Conservation (phyloP, 345 rosid species). For the Boechera retrofracta region DNA sequence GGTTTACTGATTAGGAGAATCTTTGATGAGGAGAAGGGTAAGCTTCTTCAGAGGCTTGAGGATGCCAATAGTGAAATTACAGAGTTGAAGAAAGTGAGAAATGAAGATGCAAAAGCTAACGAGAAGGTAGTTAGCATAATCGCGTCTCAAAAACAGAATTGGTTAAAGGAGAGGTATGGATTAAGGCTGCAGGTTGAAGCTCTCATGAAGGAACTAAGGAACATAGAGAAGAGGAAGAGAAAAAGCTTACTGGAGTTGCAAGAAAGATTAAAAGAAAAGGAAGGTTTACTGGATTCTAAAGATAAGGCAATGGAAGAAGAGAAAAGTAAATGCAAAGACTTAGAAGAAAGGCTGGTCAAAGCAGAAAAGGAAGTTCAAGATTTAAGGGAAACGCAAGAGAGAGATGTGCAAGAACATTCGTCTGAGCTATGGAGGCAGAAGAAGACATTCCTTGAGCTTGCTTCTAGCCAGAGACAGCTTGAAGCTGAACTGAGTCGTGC, state of each 20-base stretch:
- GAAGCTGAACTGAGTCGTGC: conserved; percentile 88
- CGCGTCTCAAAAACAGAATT: conserved; percentile 85
- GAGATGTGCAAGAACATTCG: conserved; percentile 69
- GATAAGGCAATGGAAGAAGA: conserved; percentile 61
- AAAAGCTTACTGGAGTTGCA: conserved; percentile 55
- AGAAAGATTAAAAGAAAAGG: conserved; percentile 62
- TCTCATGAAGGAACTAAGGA: conserved; percentile 61
- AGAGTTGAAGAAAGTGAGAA: conserved; percentile 67
- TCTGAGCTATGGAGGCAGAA: conserved; percentile 83
- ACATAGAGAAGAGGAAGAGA: conserved; percentile 55
- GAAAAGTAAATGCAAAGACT: conserved; percentile 54
- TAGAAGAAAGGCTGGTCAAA: conserved; percentile 61
- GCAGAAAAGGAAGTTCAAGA: conserved; percentile 59
- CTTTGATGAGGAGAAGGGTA: conserved; percentile 53
- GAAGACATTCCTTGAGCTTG: conserved; percentile 90
- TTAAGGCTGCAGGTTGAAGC: conserved; percentile 64
- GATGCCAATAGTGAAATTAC: conserved; percentile 61
- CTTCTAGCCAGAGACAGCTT: conserved; percentile 85
- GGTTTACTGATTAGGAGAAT: conserved; percentile 75
- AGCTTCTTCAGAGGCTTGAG: conserved; percentile 60
- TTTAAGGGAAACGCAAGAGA: conserved; percentile 60
- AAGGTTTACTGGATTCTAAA: conserved; percentile 58
- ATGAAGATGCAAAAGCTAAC: conserved; percentile 86
- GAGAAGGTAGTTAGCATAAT: conserved; percentile 90
- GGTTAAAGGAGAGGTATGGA: conserved; percentile 74